Evolutionary conservation across 2,329 filamentous ascomycete species (phyloP).

Genomic region (Monosporascus sp.): DNA sequence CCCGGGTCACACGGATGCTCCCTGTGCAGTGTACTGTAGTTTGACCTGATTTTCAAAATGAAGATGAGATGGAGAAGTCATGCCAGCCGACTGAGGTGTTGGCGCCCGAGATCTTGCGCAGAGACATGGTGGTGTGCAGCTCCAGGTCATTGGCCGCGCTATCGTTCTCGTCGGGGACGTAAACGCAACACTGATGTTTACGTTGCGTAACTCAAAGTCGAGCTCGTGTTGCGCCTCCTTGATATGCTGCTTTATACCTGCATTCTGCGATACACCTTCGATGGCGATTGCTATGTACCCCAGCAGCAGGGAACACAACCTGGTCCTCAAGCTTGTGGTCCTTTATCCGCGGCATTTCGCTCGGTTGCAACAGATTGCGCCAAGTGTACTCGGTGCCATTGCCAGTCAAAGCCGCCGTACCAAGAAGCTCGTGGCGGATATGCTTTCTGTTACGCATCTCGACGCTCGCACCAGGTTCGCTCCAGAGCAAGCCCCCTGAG

Average conservation of each 20-base stretch:
- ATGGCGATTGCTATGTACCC: not conserved
- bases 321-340: too few species aligned
- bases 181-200: not conserved
- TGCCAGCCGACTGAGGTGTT: slow-evolving; percentile 5
- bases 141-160: not conserved
- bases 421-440: not conserved
- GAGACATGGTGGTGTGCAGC: slow-evolving; percentile 8
- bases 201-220: not conserved
- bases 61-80: slow-evolving; percentile 14
- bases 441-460: not conserved
- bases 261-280: not conserved
- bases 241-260: too few species aligned
- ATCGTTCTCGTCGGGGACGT: not conserved
- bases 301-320: too few species aligned
- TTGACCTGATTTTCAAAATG: slow-evolving; percentile 1
- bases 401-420: not conserved
- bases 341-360: too few species aligned
- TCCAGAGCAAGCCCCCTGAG: too few species aligned
- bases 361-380: not conserved
- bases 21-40: slow-evolving; percentile 12
- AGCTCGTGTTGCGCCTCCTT: too few species aligned
- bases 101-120: slow-evolving; percentile 2
- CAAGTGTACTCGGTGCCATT: not conserved
- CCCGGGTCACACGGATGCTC: not conserved
- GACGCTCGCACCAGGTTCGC: not conserved